phyloP scores from a whole-genome alignment of 176 grass and related monocot genomes.

The Oryza glaberrima region DNA sequence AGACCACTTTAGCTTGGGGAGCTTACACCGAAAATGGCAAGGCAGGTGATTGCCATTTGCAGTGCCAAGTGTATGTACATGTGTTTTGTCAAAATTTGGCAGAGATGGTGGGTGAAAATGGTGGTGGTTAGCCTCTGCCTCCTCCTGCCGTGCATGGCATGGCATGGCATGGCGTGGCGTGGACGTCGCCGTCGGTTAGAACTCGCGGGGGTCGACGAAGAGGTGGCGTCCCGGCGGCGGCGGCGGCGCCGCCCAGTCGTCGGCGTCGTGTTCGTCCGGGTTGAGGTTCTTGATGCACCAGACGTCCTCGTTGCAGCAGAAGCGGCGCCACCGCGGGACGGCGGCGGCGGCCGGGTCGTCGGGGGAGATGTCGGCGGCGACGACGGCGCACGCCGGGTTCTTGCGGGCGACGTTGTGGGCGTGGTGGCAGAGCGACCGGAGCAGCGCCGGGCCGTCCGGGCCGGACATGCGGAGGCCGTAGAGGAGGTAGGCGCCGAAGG shows the following conservation, averaged over 20 bases:
- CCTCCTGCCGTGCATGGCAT: conserved; percentile 27
- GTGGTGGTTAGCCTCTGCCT: conserved; percentile 30
- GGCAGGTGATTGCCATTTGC: conserved; percentile 46
- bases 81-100: conserved; percentile 52
- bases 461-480: conserved; percentile 74
- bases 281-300: conserved; percentile 72
- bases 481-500: conserved; percentile 70
- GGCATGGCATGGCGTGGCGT: not conserved
- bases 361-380: conserved; percentile 51
- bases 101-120: conserved; percentile 11
- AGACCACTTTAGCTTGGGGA: conserved; percentile 30
- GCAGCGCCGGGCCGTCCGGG: conserved; percentile 47
- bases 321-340: conserved; percentile 60
- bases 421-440: conserved; percentile 58
- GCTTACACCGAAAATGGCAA: conserved; percentile 35
- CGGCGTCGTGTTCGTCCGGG: not conserved
- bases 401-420: conserved; percentile 61
- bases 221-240: conserved; percentile 32
- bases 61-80: conserved; percentile 45
- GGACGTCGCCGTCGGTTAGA: conserved; percentile 45
- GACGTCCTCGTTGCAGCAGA: conserved; percentile 81
- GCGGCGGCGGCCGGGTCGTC: conserved; percentile 54
- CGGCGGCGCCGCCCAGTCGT: conserved; percentile 44
- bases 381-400: conserved; percentile 55
- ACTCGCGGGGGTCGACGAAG: conserved; percentile 77